Base-by-base conservation (phyloP, 306 rosid species). In the Arachis stenosperma region DNA sequence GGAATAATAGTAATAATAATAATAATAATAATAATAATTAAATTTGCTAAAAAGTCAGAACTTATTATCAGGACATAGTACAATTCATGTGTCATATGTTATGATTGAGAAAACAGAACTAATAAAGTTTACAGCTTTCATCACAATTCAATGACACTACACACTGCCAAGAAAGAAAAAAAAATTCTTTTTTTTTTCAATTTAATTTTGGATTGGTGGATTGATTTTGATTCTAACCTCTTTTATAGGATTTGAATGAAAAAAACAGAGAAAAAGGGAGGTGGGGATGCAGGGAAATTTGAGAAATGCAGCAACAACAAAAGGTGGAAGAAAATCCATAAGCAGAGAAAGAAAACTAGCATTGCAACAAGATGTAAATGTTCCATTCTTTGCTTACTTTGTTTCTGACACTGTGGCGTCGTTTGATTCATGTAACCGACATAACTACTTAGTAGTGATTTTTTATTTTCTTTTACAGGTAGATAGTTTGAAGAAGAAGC, bases 401-500 rank as follows among this genome's bases (percentile, higher is more conserved):
- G 30, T 69, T 44, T 63, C 50, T 22, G 44, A 29, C 59, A 40
- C 52, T 8, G 53, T 66, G 37, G 37, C 37, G 4, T 33, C 37
- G 37, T 33, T 33, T 0, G 37, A 33, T 67, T 22, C n/a, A 39
- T 69, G 48, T 39, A 43, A 46, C n/a, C 61, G 60, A 14, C 53
- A 14, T 40, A 53, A 57, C 67, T 22, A 22, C 27, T 22, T 22
- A 22, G 65, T 75, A 69, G 55, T 82, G 37, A 61, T 51, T 56
- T 57, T 40, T 81, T 57, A 40, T 81, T 8, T 50, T 37, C 15
- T 15, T 78, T 74, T 74, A 4, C 77, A 95, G 99, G 91, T 95
- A 60, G 87, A 87, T 81, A 88, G 83, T 84, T 78, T 94, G 84
- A 94, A 91, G 88, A 89, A 89, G 94, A 89, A 94, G 84, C 96